Evolutionary conservation across 345 rosid genomes (phyloP).

Genomic region (Sisymbrium irio): DNA sequence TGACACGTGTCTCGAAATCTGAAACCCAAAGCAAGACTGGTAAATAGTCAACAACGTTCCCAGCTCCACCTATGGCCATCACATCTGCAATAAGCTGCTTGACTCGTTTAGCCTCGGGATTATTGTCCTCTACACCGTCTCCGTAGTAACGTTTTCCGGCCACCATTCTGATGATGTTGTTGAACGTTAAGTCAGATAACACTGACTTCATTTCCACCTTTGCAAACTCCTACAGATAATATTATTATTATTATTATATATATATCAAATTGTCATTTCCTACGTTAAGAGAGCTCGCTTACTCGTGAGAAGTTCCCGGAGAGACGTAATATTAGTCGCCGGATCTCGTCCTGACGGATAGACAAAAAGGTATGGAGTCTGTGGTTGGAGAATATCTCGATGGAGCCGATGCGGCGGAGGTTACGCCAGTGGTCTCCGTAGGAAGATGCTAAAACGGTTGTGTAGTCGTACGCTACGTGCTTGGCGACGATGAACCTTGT

Average conservation of each 20-base stretch:
- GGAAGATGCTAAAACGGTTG: too few species aligned
- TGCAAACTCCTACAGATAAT: neutral
- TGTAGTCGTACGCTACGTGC: too few species aligned
- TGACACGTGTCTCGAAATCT: constrained; percentile 27
- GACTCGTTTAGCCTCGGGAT: constrained; percentile 37
- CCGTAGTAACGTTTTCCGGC: constrained; percentile 50
- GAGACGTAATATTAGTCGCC: constrained; percentile 21
- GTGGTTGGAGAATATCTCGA: too few species aligned
- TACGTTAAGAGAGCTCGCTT: neutral
- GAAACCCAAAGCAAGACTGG: constrained; percentile 41
- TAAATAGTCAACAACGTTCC: constrained; percentile 44
- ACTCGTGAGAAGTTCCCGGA: neutral
- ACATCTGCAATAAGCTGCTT: constrained; percentile 36
- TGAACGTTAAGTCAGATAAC: constrained; percentile 38
- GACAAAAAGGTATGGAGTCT: neutral
- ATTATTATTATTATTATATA: too few species aligned
- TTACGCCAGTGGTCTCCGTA: too few species aligned
- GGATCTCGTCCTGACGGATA: constrained; percentile 40
- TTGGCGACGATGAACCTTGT: too few species aligned
- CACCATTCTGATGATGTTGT: constrained; percentile 42
- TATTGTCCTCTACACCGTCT: constrained; percentile 23
- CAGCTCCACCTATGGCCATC: neutral
- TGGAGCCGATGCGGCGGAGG: too few species aligned
- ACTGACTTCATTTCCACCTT: constrained; percentile 40
- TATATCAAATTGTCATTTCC: too few species aligned